Evolutionary conservation across 2,329 filamentous ascomycete species (phyloP), one percentile per base, ranked within the genome.

Genomic region (Calycina herbarum): DNA sequence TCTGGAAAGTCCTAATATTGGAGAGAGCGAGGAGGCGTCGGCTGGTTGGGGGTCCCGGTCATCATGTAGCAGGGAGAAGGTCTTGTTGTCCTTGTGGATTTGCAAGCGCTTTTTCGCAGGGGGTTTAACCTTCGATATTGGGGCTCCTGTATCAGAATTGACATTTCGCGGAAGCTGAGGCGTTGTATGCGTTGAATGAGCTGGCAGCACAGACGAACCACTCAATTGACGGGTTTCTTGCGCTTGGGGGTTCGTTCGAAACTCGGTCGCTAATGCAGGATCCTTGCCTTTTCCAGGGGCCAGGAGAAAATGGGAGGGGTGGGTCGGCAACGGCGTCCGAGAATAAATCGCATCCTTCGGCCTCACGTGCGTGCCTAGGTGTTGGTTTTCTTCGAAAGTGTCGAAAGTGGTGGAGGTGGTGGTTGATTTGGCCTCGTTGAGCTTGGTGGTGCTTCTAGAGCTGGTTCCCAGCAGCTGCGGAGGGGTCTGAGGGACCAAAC

Each of bases 301-400:
- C 17, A 74, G 69, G 20, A 76, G 69, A 70, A 76, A 65, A 64
- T 76, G 75, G 48, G 72, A 72, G 57, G 74, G 71, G 54, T 72
- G 72, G 8, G 75, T 76, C 40, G 75, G 75, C 40, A 76, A 66
- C 35, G 74, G 72, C 33, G 75, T 74, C 64, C 73, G 72, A 63
- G 70, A 72, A 67, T 75, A 75, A 68, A 75, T 69, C 20, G 72
- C 68, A 33, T 73, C 73, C 17, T 38, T 48, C 15, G 35, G 40
- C 15, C 45, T 61, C 33, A 24, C 29, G 27, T 51, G 45, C 45
- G n/a, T 51, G 45, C 2, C n/a, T 20, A 20, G 45, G n/a, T 27
- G 10, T 24, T 24, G n/a, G n/a, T 51, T 15, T 24, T 51, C 13
- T 20, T 29, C 45, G 20, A 33, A 11, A 24, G 48, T 17, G n/a